Evolutionary conservation across 331 rosid species (phyloP).

Genomic region (Phaseolus coccineus): DNA sequence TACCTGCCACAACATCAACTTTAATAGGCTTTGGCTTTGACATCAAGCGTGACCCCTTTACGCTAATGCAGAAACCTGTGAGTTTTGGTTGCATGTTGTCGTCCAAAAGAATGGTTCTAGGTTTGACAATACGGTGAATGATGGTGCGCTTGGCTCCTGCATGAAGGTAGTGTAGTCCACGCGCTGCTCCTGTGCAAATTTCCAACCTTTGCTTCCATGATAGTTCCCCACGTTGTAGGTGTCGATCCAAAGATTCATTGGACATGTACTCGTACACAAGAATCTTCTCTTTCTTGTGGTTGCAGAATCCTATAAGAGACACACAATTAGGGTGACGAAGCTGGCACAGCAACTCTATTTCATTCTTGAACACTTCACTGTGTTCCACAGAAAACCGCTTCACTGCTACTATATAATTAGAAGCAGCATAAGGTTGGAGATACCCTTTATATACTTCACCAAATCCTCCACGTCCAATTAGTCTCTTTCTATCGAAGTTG

Average conservation of each 20-base stretch:
- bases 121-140: slow-evolving; percentile 1
- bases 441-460: not conserved
- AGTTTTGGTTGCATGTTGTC: slow-evolving; percentile 24
- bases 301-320: slow-evolving; percentile 22
- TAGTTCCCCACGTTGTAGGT: not conserved
- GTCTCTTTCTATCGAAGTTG: not conserved
- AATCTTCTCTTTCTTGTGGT: not conserved
- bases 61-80: not conserved
- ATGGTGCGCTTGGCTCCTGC: slow-evolving; percentile 33
- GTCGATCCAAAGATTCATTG: not conserved
- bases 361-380: not conserved
- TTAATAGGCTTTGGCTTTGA: slow-evolving; percentile 15
- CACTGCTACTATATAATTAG: not conserved
- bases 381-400: not conserved
- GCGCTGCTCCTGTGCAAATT: slow-evolving; percentile 45
- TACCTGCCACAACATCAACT: not conserved
- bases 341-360: slow-evolving; percentile 25
- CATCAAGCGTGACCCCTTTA: not conserved
- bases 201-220: slow-evolving; percentile 45
- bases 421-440: not conserved
- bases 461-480: not conserved
- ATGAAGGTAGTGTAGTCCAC: slow-evolving; percentile 45
- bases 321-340: slow-evolving; percentile 29
- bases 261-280: slow-evolving; percentile 18
- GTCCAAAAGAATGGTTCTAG: slow-evolving; percentile 22